A percentile compares a stretch with the other conserved stretches of the same genome.
Evolutionary conservation across 164 flowering plant species (phyloP).

Genomic region (Aristolochia contorta): DNA sequence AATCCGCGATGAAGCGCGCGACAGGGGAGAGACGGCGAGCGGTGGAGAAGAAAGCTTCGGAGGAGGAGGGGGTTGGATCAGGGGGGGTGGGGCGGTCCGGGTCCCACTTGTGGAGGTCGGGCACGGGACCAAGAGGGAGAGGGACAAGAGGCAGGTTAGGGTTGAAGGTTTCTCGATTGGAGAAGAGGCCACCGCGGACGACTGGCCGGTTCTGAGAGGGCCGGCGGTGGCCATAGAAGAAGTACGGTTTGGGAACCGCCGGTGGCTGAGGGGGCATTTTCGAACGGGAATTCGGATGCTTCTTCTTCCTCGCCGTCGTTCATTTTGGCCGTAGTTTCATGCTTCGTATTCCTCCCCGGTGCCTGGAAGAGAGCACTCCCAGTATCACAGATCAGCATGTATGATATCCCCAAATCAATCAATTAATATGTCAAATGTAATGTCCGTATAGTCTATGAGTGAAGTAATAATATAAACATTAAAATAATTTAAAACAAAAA

Average conservation of each 20-base stretch:
- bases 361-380: too few relatives aligned
- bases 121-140: slow-evolving; percentile 1
- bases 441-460: too few relatives aligned
- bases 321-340: too few relatives aligned
- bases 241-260: slow-evolving; percentile 33
- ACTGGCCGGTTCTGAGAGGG: slow-evolving; percentile 73
- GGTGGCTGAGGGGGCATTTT: neutral
- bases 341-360: too few relatives aligned
- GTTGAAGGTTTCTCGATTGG: slow-evolving; percentile 51
- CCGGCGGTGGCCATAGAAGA: slow-evolving; percentile 85
- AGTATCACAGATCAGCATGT: too few relatives aligned
- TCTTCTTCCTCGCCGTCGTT: too few relatives aligned
- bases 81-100: slow-evolving; percentile 28
- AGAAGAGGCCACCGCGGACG: slow-evolving; percentile 70
- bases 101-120: slow-evolving; percentile 61
- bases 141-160: slow-evolving; percentile 10
- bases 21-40: slow-evolving; percentile 67
- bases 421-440: too few relatives aligned
- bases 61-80: slow-evolving; percentile 25
- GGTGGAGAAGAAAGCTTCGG: slow-evolving; percentile 34
- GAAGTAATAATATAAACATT: too few relatives aligned
- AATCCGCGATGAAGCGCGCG: slow-evolving; percentile 76
- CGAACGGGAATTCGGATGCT: neutral
- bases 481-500: too few relatives aligned
- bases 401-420: too few relatives aligned